Base-by-base conservation (phyloP, 495 filamentous ascomycete species). In the Aspergillus homomorphus region DNA sequence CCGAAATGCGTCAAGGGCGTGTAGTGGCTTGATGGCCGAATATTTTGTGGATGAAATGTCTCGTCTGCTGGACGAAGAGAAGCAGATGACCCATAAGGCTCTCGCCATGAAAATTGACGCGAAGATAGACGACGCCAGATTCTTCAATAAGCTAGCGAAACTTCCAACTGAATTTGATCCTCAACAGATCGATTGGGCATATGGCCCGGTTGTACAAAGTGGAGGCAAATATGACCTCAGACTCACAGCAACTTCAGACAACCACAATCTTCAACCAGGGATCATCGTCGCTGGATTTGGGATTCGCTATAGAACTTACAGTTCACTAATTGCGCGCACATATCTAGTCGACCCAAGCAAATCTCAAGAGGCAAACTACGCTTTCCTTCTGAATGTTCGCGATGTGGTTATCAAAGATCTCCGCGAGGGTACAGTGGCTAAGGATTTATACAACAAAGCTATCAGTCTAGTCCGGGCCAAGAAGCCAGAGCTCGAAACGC, bases 21-120 rank as follows among this genome's bases (percentile, higher is more conserved):
- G 92, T 60, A 91, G 92, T 58, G 92, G 90, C 44, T 77, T 97
- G 33, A 90, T 98, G 84, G 89, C 89, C 21, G 89, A 91, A 54
- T 98, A 92, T 71, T 97, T 97, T 69, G 85, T 97, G 54, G 95
- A 98, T 69, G 90, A 96, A 69, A 97, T 99, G 92, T 96, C 93
- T 44, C 87, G 86, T 58, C 84, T 97, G 51, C 83, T 99, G 56
- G 94, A 99, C 62, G 87, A 89, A 61, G 94, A 96, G 70, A 95
- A 96, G 77, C 96, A 96, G 65, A 90, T 98, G 67, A 93, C 91
- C 38, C 93, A 99, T 71, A 88, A 86, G 62, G 80, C 82, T 19
- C 81, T 99, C 10, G 83, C 89, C 2, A 83, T 87, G 60, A 96
- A 91, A 69, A 87, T 99, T 51, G 88, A 92, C 59, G 79, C 80